These are phyloP conservation scores for Parsonsia alboflavescens DNA, from an alignment of 257 asterid species.

Conservation along the genomic window DNA sequence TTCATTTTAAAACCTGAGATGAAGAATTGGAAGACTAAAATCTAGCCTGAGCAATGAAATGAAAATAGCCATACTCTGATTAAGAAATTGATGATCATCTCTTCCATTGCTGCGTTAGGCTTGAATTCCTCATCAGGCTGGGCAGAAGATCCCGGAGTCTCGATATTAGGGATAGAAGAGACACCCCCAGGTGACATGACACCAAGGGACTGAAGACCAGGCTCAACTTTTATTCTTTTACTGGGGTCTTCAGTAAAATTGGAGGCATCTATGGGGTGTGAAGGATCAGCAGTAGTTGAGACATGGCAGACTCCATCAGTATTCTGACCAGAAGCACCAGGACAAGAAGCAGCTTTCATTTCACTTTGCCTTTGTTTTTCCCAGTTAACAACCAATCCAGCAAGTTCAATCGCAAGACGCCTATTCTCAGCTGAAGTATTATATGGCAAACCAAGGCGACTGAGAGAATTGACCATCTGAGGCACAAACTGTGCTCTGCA, in stretches of 20 bases:
- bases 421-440: constrained; percentile 95
- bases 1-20: neutral
- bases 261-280: constrained; percentile 72
- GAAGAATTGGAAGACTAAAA: neutral
- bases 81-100: constrained; percentile 97
- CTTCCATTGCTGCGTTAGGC: constrained; percentile 99
- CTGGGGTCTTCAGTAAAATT: constrained; percentile 83
- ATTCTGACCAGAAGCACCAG: constrained; percentile 49
- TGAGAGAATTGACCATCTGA: constrained; percentile 97
- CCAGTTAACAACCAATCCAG: constrained; percentile 99
- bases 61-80: constrained; percentile 63
- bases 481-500: constrained; percentile 99
- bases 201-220: constrained; percentile 88
- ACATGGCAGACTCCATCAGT: constrained; percentile 49
- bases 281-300: constrained; percentile 55
- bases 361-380: constrained; percentile 93
- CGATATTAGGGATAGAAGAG: constrained; percentile 86
- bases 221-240: constrained; percentile 92
- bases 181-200: constrained; percentile 98
- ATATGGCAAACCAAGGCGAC: constrained; percentile 98
- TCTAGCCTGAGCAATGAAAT: neutral
- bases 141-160: constrained; percentile 88
- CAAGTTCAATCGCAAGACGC: constrained; percentile 99
- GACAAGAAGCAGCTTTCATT: constrained; percentile 56
- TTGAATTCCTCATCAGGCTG: constrained; percentile 99